phyloP scores from a whole-genome alignment of 192 early-diverging fungal species.

The Obelidium mucronatum region DNA sequence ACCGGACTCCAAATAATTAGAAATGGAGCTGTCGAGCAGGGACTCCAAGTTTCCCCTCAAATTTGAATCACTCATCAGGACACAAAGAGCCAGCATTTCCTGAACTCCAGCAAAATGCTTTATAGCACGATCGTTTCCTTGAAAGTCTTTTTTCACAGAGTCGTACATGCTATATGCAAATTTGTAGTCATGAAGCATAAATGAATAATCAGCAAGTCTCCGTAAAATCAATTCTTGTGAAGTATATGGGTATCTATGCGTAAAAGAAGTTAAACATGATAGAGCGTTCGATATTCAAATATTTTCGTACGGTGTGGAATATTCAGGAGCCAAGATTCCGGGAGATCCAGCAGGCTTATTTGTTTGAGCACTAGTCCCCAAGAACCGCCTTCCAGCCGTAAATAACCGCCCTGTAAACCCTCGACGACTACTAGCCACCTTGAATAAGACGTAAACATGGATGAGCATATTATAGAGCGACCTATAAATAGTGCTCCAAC shows the following conservation, averaged over 20 bases:
- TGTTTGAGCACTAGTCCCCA: slow-evolving; percentile 62
- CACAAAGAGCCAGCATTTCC: slow-evolving; percentile 92
- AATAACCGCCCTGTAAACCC: slow-evolving; percentile 91
- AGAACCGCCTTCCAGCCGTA: slow-evolving; percentile 82
- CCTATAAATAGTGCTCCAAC: slow-evolving; percentile 29
- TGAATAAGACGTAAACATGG: slow-evolving; percentile 12
- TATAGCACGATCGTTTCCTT: slow-evolving; percentile 59
- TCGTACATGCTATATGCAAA: slow-evolving; percentile 93
- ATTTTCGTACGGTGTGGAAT: slow-evolving; percentile 14
- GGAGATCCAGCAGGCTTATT: slow-evolving; percentile 23
- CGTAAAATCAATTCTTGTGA: slow-evolving; percentile 94
- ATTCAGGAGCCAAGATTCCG: neutral
- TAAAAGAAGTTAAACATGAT: slow-evolving; percentile 10
- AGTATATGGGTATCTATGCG: slow-evolving; percentile 56
- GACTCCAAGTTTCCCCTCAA: slow-evolving; percentile 31
- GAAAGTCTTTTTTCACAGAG: slow-evolving; percentile 84
- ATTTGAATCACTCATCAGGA: slow-evolving; percentile 65
- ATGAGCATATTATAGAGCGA: neutral
- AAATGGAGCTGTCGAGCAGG: slow-evolving; percentile 61
- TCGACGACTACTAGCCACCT: slow-evolving; percentile 82
- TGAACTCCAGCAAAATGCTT: slow-evolving; percentile 58
- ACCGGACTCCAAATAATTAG: slow-evolving; percentile 66
- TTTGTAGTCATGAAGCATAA: slow-evolving; percentile 94
- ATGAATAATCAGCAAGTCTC: slow-evolving; percentile 93
- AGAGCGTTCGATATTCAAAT: neutral